Evolutionary conservation across 2,329 filamentous ascomycete genomes (phyloP), one percentile per base, ranked within the genome.

Genomic region (Tolypocladium paradoxum): DNA sequence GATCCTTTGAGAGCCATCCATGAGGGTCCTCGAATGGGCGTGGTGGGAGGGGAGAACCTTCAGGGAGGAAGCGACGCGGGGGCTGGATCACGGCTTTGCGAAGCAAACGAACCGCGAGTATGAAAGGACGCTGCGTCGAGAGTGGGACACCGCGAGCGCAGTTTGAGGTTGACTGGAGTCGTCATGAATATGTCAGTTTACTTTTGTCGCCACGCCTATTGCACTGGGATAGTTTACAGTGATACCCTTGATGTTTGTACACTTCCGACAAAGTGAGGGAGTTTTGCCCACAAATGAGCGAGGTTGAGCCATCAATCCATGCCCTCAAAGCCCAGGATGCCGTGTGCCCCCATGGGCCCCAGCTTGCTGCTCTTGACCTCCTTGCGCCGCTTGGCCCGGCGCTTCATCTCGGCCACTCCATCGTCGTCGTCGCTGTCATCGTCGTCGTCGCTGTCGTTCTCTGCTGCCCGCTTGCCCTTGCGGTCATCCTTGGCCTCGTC

Each of bases 301-400:
- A n/a, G 6, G 34, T n/a, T 29, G 24, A 49, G 24, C 20, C 18
- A 14, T 56, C 50, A 77, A 54, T 77, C 75, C 57, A 78, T 54
- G 8, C 71, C 75, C 14, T 74, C 71, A 55, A 79, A 77, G 6
- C 71, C 73, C 57, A 78, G 60, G n/a, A 79, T 69, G 49, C 76
- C 76, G 46, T 79, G 76, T 3, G 75, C 74, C 22, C 76, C 76
- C 66, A 73, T 74, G 14, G 74, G 73, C 3, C 76, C 76, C 6
- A 78, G 65, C 50, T 74, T 74, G 51, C 57, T 68, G 46, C 60
- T 68, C 56, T 73, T 71, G 4, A 65, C 63, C 61, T 70, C 68
- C 61, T 74, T 76, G 57, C 70, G 64, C 52, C 68, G 60, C 62
- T 77, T 77, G 38, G 64, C 73, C 50, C 66, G 68, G 63, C 72